phyloP scores from a whole-genome alignment of 2,329 filamentous ascomycete genomes.

The Daldinia eschscholtzii region DNA sequence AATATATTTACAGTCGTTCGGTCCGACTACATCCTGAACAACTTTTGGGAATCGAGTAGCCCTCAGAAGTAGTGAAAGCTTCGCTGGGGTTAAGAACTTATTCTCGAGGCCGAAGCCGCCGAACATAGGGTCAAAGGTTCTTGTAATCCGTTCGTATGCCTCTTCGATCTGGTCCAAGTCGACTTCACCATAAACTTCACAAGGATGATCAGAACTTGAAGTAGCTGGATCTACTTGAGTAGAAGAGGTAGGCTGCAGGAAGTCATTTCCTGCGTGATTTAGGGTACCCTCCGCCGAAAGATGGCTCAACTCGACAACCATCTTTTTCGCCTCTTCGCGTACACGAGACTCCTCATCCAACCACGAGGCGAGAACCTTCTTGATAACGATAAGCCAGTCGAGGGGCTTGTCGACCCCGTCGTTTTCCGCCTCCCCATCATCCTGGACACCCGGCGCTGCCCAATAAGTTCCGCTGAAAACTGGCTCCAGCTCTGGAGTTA shows the following conservation, averaged over 20 bases:
- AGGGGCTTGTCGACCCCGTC: slow-evolving; percentile 70
- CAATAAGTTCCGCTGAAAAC: slow-evolving; percentile 98
- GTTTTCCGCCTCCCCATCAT: slow-evolving; percentile 54
- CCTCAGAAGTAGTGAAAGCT: slow-evolving; percentile 84
- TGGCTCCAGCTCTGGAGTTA: slow-evolving; percentile 91
- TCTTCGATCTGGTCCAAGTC: slow-evolving; percentile 94
- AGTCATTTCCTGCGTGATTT: slow-evolving; percentile 54
- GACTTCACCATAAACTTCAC: slow-evolving; percentile 72
- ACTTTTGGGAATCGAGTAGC: slow-evolving; percentile 77
- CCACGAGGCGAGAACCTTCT: slow-evolving; percentile 83
- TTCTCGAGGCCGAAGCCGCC: slow-evolving; percentile 86
- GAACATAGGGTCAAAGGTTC: slow-evolving; percentile 81
- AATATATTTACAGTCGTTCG: slow-evolving; percentile 79
- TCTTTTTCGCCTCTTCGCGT: slow-evolving; percentile 84
- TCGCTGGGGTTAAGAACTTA: slow-evolving; percentile 91
- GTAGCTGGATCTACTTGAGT: slow-evolving; percentile 23
- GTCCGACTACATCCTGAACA: slow-evolving; percentile 89
- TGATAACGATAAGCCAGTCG: slow-evolving; percentile 85
- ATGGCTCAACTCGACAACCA: slow-evolving; percentile 82
- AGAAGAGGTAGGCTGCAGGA: slow-evolving; percentile 44
- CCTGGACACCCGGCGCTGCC: slow-evolving; percentile 79
- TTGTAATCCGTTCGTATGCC: slow-evolving; percentile 82
- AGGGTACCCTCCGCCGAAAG: slow-evolving; percentile 91
- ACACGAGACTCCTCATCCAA: slow-evolving; percentile 85
- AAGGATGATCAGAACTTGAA: slow-evolving; percentile 45